Evolutionary conservation across 371 early-diverging fungal species (phyloP).

Genomic region (Lichtheimia corymbifera): DNA sequence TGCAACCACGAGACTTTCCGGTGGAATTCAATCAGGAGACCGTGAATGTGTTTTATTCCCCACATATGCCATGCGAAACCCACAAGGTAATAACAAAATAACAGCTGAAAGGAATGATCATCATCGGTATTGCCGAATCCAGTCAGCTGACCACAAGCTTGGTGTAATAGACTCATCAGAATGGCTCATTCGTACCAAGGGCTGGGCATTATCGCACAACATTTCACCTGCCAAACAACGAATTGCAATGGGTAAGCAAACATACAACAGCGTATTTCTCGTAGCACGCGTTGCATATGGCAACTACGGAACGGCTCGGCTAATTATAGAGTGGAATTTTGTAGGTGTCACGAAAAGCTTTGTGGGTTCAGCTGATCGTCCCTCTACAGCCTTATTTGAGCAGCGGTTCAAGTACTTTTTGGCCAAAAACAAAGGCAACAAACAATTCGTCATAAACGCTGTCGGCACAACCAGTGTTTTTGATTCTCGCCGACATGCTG

Average conservation of each 20-base stretch:
- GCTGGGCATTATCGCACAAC: conserved; percentile 46
- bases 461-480: conserved; percentile 20
- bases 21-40: conserved; percentile 5
- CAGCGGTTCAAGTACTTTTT: conserved; percentile 47
- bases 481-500: background rate
- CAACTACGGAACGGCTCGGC: background rate
- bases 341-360: conserved; percentile 41
- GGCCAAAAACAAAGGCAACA: conserved; percentile 38
- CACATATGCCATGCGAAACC: conserved; percentile 25
- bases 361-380: conserved; percentile 27
- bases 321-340: conserved; percentile 6
- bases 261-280: background rate
- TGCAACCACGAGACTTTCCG: too few relatives aligned
- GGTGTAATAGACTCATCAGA: conserved; percentile 20
- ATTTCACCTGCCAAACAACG: conserved; percentile 30
- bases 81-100: conserved; percentile 10
- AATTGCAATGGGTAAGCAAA: conserved; percentile 34
- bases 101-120: background rate
- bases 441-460: conserved; percentile 33
- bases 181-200: conserved; percentile 39
- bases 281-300: background rate
- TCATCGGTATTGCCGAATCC: background rate
- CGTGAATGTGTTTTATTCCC: conserved; percentile 25
- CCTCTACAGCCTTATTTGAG: conserved; percentile 29
- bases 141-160: conserved; percentile 11